These are phyloP conservation scores for Myriangium duriaei DNA, from an alignment of 2,329 filamentous ascomycete genomes.

Conservation along the genomic window DNA sequence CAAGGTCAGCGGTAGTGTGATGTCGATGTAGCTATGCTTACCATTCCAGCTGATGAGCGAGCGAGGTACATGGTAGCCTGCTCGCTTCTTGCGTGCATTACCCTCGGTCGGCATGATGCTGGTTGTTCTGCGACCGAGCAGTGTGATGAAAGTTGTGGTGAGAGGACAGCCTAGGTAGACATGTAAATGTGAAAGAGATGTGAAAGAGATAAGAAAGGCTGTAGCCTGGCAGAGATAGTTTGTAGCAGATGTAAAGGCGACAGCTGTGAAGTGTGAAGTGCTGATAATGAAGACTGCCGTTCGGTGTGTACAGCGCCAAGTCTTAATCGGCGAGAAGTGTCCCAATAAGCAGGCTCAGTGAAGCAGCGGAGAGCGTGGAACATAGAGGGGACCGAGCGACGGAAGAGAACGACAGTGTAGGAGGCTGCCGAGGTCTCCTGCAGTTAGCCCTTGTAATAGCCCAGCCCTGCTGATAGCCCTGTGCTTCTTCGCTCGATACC, in stretches of 20 bases:
- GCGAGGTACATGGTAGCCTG: constrained; percentile 10
- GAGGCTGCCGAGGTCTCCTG: no score
- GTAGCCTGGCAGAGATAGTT: not conserved
- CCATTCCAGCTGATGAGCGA: constrained; percentile 20
- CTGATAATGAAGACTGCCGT: no score
- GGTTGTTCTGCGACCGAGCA: not conserved
- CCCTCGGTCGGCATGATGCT: not conserved
- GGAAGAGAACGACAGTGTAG: no score
- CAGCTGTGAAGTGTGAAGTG: not conserved
- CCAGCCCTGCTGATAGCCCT: no score
- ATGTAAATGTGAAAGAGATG: not conserved
- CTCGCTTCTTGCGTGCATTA: constrained; percentile 3
- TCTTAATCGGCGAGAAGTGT: no score
- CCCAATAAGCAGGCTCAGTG: no score
- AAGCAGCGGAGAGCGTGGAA: no score
- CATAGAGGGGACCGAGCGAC: no score
- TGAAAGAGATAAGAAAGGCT: not conserved
- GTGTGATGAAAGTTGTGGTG: not conserved
- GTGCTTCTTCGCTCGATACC: no score
- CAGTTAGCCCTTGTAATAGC: no score
- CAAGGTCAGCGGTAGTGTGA: constrained; percentile 6
- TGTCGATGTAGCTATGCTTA: constrained; percentile 12
- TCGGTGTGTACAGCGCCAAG: no score
- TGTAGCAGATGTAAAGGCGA: not conserved
- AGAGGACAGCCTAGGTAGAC: not conserved